Conservation (phyloP, 345 rosid species). For the Populus ilicifolia region DNA sequence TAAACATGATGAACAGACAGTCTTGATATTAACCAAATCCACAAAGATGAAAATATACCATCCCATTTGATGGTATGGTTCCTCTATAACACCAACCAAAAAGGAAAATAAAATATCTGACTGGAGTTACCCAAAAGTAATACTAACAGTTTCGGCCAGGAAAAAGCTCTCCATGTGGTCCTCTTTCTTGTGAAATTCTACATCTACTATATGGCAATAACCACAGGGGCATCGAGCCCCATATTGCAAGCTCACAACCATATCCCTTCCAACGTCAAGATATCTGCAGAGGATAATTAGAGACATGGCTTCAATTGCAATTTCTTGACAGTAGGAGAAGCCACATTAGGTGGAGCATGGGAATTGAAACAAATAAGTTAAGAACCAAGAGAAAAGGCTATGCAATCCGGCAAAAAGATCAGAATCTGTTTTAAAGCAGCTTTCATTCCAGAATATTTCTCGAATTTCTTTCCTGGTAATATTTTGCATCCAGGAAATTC, state of each 20-base stretch:
- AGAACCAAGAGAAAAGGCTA: neutral
- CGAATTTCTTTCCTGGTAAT: neutral
- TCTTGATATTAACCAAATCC: neutral
- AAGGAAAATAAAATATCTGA: constrained; percentile 2
- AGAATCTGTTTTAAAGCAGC: neutral
- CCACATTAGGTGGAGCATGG: neutral
- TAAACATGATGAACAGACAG: no score
- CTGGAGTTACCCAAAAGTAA: constrained; percentile 6
- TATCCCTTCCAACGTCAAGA: constrained; percentile 91
- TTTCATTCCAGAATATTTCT: neutral
- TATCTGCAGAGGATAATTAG: constrained; percentile 43
- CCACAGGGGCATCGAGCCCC: constrained; percentile 97
- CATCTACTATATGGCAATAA: constrained; percentile 92
- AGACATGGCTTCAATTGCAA: neutral
- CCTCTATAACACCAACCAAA: neutral
- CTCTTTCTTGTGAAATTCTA: constrained; percentile 76
- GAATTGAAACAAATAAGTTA: neutral
- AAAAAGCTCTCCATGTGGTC: constrained; percentile 99
- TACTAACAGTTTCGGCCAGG: constrained; percentile 95
- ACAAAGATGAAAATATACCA: no score
- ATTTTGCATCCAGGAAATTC: neutral
- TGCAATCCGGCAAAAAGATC: neutral
- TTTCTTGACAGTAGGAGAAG: neutral
- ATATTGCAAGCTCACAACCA: constrained; percentile 90
- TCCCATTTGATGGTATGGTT: constrained; percentile 1